A percentile compares a stretch with the other conserved stretches of the same genome.
Conservation (phyloP, 768 basidiomycete genomes). For the Crepidotus variabilis region DNA sequence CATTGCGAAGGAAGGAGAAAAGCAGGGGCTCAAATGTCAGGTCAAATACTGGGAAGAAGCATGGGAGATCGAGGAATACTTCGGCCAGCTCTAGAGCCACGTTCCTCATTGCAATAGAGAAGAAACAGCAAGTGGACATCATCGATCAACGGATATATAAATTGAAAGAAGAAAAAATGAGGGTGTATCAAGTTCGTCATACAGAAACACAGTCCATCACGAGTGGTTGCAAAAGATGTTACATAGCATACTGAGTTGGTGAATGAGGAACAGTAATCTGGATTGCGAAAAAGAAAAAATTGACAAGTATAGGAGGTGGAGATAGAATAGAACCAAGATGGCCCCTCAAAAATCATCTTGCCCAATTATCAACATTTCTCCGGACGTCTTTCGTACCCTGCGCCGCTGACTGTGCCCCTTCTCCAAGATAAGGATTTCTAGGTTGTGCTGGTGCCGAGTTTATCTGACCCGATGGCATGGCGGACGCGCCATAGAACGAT, state of each 20-base stretch:
- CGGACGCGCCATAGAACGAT: slow-evolving; percentile 70
- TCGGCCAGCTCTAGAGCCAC: slow-evolving; percentile 36
- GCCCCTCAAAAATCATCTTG: slow-evolving; percentile 44
- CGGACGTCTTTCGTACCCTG: slow-evolving; percentile 50
- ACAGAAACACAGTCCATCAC: slow-evolving; percentile 1
- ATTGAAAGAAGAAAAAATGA: slow-evolving; percentile 8
- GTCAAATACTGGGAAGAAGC: slow-evolving; percentile 89
- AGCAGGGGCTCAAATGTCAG: slow-evolving; percentile 61
- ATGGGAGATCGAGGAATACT: slow-evolving; percentile 93
- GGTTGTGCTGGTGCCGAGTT: slow-evolving; percentile 28
- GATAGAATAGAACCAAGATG: slow-evolving; percentile 8
- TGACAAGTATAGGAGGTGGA: slow-evolving; percentile 6
- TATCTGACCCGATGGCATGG: slow-evolving; percentile 46
- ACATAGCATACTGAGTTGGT: slow-evolving; percentile 4
- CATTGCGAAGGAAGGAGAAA: slow-evolving; percentile 67
- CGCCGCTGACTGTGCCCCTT: slow-evolving; percentile 35
- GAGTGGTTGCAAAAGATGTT: background rate
- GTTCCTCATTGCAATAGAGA: slow-evolving; percentile 1
- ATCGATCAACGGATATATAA: slow-evolving; percentile 21
- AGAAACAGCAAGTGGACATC: slow-evolving; percentile 4
- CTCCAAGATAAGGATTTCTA: slow-evolving; percentile 39
- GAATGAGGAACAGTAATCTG: background rate
- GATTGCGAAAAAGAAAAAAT: background rate
- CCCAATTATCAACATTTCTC: slow-evolving; percentile 71
- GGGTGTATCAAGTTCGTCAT: slow-evolving; percentile 4